A percentile compares a stretch with the other conserved stretches of the same genome.
Conservation (phyloP, 345 rosid species). For the Euphorbia peplus region DNA sequence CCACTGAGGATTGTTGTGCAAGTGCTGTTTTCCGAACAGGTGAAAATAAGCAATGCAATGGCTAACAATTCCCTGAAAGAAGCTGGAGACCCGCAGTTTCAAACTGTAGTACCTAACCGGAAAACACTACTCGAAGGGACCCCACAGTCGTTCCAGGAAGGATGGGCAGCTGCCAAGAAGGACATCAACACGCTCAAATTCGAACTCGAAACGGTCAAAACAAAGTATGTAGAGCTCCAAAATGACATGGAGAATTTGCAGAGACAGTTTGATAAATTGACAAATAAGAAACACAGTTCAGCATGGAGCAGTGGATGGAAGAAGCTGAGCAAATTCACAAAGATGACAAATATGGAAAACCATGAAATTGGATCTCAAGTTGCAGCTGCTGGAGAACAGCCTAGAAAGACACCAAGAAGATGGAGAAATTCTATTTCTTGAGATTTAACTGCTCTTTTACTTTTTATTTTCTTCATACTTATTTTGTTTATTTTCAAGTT, state of each 20-base stretch:
- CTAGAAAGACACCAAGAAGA: conserved; percentile 73
- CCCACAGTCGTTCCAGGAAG: conserved; percentile 96
- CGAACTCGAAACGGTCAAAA: conserved; percentile 79
- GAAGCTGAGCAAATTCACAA: conserved; percentile 80
- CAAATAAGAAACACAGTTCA: conserved; percentile 63
- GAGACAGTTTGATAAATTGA: conserved; percentile 70
- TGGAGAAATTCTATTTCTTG: conserved; percentile 96
- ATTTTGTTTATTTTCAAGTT: conserved; percentile 8
- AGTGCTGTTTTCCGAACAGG: conserved; percentile 94
- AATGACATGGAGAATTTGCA: conserved; percentile 83
- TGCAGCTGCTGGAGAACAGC: conserved; percentile 44
- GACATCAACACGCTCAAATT: conserved; percentile 89
- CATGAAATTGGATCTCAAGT: conserved; percentile 55
- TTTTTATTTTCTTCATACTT: background rate
- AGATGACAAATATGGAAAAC: conserved; percentile 55
- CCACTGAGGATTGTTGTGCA: conserved; percentile 90
- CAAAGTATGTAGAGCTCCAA: conserved; percentile 84
- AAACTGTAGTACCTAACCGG: conserved; percentile 68
- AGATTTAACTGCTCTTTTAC: conserved; percentile 10
- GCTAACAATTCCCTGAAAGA: conserved; percentile 67
- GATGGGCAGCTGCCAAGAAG: conserved; percentile 85
- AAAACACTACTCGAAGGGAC: conserved; percentile 85
- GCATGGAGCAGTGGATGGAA: conserved; percentile 92
- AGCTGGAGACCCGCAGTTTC: conserved; percentile 54
- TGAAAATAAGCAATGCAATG: conserved; percentile 79